Evolutionary conservation across 805 yeast species (phyloP).

Genomic region (Pichia thaimueangensis): DNA sequence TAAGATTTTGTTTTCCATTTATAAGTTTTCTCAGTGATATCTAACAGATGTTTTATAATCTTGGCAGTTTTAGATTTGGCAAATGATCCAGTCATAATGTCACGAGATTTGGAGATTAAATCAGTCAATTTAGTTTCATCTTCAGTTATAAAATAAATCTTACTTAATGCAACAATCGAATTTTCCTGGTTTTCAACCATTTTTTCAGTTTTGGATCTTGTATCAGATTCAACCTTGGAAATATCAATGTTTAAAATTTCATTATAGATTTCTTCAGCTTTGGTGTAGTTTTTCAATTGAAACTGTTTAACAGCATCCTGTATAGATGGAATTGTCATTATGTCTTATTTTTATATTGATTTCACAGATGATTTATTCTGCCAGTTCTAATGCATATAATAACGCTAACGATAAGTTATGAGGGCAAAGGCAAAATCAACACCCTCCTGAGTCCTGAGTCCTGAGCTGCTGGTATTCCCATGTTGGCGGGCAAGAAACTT

Average conservation of each 20-base stretch:
- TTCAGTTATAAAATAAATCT: conserved; percentile 48
- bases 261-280: conserved; percentile 57
- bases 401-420: background rate
- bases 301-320: conserved; percentile 59
- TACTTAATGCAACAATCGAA: conserved; percentile 72
- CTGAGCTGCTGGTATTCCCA: no score
- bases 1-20: conserved; percentile 5
- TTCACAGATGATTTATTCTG: no score
- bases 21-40: conserved; percentile 60
- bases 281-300: conserved; percentile 38
- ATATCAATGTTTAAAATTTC: conserved; percentile 35
- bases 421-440: conserved; percentile 2
- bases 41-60: conserved; percentile 75
- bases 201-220: conserved; percentile 30
- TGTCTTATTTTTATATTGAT: background rate
- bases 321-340: conserved; percentile 32
- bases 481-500: no score
- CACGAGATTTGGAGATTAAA: conserved; percentile 63
- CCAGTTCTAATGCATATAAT: no score
- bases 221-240: conserved; percentile 9
- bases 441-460: no score
- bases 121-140: conserved; percentile 47
- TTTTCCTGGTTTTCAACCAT: conserved; percentile 52
- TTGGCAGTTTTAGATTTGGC: conserved; percentile 96
- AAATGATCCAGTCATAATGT: conserved; percentile 51